Percentiles rank a stretch among this genome's conserved stretches.
phyloP scores from a whole-genome alignment of 2,329 filamentous ascomycete genomes.

The Drechslerella stenobrocha region DNA sequence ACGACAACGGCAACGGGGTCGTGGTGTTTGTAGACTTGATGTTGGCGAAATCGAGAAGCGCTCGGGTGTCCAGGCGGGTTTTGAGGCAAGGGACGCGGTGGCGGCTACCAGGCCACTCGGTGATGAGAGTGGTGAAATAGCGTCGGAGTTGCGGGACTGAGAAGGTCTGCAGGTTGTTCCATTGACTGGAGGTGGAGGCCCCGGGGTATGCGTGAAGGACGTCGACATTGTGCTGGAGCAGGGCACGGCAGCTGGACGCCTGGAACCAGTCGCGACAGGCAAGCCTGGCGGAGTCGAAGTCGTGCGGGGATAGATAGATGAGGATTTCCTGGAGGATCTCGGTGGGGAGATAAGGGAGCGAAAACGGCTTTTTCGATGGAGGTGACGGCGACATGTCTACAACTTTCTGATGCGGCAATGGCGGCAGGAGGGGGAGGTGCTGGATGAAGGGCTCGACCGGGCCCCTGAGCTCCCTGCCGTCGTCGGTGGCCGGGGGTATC shows the following conservation, averaged over 20 bases:
- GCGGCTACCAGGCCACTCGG: constrained; percentile 49
- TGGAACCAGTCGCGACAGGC: constrained; percentile 50
- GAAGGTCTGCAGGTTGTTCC: constrained; percentile 29
- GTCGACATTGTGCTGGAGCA: constrained; percentile 47
- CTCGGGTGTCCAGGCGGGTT: constrained; percentile 45
- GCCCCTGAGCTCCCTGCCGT: constrained; percentile 5
- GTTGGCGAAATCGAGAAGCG: constrained; percentile 35
- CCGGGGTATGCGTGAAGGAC: constrained; percentile 26
- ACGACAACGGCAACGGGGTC: constrained; percentile 5
- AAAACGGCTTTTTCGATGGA: constrained; percentile 14
- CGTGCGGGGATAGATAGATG: constrained; percentile 48
- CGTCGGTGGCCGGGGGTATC: constrained; percentile 17
- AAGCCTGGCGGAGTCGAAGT: constrained; percentile 50
- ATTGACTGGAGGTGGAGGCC: constrained; percentile 30
- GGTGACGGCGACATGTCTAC: constrained; percentile 5
- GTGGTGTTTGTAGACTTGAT: constrained; percentile 4
- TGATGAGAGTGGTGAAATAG: constrained; percentile 49
- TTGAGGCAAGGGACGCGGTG: constrained; percentile 49
- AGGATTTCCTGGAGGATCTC: constrained; percentile 51
- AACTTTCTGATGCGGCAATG: neutral
- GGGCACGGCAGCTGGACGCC: constrained; percentile 45
- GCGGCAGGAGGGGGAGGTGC: constrained; percentile 20
- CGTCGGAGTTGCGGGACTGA: constrained; percentile 47
- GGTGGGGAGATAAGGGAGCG: constrained; percentile 44
- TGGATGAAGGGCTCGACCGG: constrained; percentile 30